Evolutionary conservation across 352 stramenopile species (phyloP).

Genomic region (Phytopythium mirpurense): DNA sequence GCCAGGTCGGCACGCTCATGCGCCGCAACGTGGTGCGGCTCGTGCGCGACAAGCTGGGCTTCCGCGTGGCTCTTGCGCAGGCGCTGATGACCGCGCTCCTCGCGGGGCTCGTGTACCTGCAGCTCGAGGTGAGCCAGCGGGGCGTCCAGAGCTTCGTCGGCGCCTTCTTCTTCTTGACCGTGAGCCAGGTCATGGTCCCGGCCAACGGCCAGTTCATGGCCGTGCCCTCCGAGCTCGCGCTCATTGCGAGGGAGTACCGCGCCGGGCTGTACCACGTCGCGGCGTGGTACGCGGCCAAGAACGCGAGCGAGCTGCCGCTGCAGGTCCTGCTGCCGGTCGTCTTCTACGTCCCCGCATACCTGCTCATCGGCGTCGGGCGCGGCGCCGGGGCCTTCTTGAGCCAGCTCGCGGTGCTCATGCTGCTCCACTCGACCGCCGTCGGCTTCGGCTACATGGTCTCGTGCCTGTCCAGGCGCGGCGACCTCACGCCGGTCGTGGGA

Average conservation of each 20-base stretch:
- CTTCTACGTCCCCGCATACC: constrained; percentile 24
- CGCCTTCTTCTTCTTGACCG: constrained; percentile 28
- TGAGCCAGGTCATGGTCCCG: constrained; percentile 31
- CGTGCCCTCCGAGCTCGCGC: constrained; percentile 18
- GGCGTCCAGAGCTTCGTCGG: constrained; percentile 23
- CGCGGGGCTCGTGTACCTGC: constrained; percentile 26
- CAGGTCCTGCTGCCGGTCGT: constrained; percentile 24
- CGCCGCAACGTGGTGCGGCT: constrained; percentile 24
- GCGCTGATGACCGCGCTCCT: constrained; percentile 18
- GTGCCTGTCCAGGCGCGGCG: constrained; percentile 13
- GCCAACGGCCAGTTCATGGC: constrained; percentile 17
- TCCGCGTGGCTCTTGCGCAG: constrained; percentile 16
- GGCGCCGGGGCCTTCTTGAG: constrained; percentile 14
- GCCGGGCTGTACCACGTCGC: constrained; percentile 18
- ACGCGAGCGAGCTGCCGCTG: constrained; percentile 27
- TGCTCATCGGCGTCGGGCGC: constrained; percentile 20
- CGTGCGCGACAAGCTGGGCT: constrained; percentile 22
- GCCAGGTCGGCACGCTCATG: constrained; percentile 16
- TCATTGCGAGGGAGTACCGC: constrained; percentile 22
- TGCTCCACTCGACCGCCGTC: constrained; percentile 21
- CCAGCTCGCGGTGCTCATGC: constrained; percentile 21
- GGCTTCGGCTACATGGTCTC: constrained; percentile 28
- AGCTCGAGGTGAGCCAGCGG: constrained; percentile 15
- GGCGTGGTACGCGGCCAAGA: constrained; percentile 29
- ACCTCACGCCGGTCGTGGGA: constrained; percentile 22